phyloP scores from a whole-genome alignment of 306 rosid genomes.

The Ormosia semicastrata region DNA sequence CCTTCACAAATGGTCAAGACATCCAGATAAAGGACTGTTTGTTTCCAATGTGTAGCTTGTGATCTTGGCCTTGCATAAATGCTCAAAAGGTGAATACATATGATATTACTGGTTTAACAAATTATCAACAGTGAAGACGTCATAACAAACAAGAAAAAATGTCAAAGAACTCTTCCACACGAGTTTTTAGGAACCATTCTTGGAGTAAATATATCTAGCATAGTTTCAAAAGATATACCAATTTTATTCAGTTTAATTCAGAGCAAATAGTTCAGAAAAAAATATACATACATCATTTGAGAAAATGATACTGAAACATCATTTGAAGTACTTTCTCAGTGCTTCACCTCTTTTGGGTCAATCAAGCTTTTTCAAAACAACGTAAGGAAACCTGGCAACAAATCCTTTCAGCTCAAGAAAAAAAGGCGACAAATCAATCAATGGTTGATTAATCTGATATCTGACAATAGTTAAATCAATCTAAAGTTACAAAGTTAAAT shows the following conservation, averaged over 20 bases:
- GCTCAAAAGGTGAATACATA: slow-evolving; percentile 2
- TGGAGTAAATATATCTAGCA: neutral
- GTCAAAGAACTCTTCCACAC: neutral
- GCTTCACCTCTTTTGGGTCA: no score
- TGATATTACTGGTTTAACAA: neutral
- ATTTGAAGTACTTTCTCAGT: no score
- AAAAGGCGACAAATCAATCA: no score
- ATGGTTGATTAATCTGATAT: no score
- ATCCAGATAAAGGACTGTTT: slow-evolving; percentile 89
- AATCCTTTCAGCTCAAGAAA: no score
- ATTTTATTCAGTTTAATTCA: neutral
- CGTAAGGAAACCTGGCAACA: no score
- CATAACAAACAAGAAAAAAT: neutral
- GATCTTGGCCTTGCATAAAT: slow-evolving; percentile 79
- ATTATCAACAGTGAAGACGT: neutral
- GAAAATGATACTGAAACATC: no score
- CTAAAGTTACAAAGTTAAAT: no score
- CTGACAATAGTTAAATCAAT: no score
- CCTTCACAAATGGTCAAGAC: slow-evolving; percentile 88
- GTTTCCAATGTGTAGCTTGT: slow-evolving; percentile 92
- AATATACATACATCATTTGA: no score
- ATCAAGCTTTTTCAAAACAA: no score
- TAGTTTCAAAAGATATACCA: neutral
- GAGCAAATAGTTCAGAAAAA: no score
- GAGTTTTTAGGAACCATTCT: neutral